A percentile compares a stretch with the other conserved stretches of the same genome.
Conservation (phyloP, 192 early-diverging fungal genomes). For the Backusella sp. region DNA sequence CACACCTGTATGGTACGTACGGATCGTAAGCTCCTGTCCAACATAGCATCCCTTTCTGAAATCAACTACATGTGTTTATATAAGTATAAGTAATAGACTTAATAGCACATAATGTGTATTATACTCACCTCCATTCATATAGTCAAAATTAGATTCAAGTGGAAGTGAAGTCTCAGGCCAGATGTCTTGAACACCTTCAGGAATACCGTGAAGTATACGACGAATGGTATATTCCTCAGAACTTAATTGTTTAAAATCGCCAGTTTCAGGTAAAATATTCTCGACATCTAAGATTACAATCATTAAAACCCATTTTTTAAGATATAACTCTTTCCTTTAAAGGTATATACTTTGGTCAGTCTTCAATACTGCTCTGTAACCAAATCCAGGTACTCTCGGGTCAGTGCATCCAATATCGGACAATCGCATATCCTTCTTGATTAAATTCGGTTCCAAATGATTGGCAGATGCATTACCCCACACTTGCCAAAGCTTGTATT, state of each 20-base stretch:
- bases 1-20: conserved; percentile 93
- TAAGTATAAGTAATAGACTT: not conserved
- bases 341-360: not conserved
- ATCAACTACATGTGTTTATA: conserved; percentile 63
- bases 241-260: conserved; percentile 49
- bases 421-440: conserved; percentile 33
- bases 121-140: conserved; percentile 77
- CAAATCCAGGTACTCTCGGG: conserved; percentile 33
- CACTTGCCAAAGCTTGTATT: conserved; percentile 67
- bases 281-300: conserved; percentile 4
- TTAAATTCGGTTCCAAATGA: conserved; percentile 36
- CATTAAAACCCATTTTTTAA: too few relatives aligned
- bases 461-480: conserved; percentile 57
- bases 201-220: conserved; percentile 81
- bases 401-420: conserved; percentile 42
- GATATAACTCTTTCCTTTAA: not conserved
- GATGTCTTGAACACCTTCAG: conserved; percentile 88
- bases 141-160: conserved; percentile 90
- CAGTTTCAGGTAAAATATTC: conserved; percentile 42
- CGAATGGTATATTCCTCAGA: conserved; percentile 68
- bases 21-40: conserved; percentile 97
- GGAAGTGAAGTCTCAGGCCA: conserved; percentile 70
- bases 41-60: conserved; percentile 98
- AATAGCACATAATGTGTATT: not conserved
- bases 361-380: conserved; percentile 23